A percentile compares a stretch with the other conserved stretches of the same genome.
These are phyloP conservation scores for Fusarium haematococcum DNA, from an alignment of 2,329 filamentous ascomycete genomes.

Conservation along the genomic window DNA sequence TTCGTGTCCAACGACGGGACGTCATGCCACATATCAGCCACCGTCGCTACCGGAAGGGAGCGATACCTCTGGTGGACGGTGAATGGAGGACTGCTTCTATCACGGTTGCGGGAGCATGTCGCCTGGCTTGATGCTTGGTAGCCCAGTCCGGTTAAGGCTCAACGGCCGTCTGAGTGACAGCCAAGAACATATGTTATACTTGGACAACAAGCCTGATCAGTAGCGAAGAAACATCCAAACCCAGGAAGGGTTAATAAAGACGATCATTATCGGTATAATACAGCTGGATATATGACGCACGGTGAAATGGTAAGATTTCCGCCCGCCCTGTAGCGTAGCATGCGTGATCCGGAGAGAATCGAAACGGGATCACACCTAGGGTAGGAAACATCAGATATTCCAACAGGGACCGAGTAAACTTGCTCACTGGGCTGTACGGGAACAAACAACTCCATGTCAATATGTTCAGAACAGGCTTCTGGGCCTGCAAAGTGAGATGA, in stretches of 20 bases:
- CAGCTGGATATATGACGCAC: not conserved
- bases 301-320: not conserved
- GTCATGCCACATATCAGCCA: not conserved
- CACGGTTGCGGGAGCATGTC: not conserved
- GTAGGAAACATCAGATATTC: not conserved
- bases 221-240: not conserved
- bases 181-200: not conserved
- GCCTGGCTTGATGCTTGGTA: not conserved
- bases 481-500: slow-evolving; percentile 1
- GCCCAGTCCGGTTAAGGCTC: not conserved
- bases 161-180: not conserved
- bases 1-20: not conserved
- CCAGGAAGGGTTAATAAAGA: not conserved
- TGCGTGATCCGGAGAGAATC: not conserved
- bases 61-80: not conserved
- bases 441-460: not conserved
- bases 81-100: not conserved
- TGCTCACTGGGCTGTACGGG: not conserved
- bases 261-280: slow-evolving; percentile 2
- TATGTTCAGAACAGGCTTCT: not conserved
- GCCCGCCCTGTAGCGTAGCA: not conserved
- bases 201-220: not conserved
- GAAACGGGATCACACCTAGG: not conserved
- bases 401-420: not conserved
- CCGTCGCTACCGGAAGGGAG: not conserved